Evolutionary conservation across 345 rosid species (phyloP).

Genomic region (Eucalyptus pauciflora): DNA sequence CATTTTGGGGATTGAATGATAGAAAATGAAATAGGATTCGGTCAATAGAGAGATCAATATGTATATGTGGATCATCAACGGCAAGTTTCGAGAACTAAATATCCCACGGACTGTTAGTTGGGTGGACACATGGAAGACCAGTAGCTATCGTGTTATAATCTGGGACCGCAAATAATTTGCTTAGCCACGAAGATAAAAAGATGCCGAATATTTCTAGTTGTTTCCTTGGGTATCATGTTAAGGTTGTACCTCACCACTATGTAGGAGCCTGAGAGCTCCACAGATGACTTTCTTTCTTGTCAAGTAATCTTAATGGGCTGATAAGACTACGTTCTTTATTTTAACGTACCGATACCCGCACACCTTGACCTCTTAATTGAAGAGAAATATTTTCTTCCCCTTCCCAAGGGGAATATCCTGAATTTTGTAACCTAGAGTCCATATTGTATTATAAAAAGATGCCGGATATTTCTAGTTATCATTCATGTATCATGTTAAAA

Average conservation of each 20-base stretch:
- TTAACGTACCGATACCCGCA: fast-evolving
- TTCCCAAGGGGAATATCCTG: too few species aligned
- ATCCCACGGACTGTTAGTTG: not conserved
- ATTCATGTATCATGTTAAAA: not conserved
- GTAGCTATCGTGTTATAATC: not conserved
- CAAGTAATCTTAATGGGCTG: too few species aligned
- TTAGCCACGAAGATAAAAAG: not conserved
- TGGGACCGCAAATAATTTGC: not conserved
- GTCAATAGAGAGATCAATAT: not conserved
- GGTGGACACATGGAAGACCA: not conserved
- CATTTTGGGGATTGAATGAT: not conserved
- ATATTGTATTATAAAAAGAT: not conserved
- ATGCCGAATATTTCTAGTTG: not conserved
- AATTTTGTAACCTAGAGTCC: too few species aligned
- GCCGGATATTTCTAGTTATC: not conserved
- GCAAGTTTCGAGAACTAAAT: not conserved
- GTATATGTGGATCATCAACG: not conserved
- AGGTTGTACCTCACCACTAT: too few species aligned
- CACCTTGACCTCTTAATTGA: too few species aligned
- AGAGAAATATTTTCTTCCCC: too few species aligned
- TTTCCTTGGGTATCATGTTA: not conserved
- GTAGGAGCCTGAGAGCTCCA: too few species aligned
- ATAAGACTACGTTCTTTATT: fast-evolving
- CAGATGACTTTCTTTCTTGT: too few species aligned
- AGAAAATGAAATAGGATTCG: not conserved